Evolutionary conservation across 2,329 filamentous ascomycete genomes (phyloP).

Genomic region (Magnaporthales sp.): DNA sequence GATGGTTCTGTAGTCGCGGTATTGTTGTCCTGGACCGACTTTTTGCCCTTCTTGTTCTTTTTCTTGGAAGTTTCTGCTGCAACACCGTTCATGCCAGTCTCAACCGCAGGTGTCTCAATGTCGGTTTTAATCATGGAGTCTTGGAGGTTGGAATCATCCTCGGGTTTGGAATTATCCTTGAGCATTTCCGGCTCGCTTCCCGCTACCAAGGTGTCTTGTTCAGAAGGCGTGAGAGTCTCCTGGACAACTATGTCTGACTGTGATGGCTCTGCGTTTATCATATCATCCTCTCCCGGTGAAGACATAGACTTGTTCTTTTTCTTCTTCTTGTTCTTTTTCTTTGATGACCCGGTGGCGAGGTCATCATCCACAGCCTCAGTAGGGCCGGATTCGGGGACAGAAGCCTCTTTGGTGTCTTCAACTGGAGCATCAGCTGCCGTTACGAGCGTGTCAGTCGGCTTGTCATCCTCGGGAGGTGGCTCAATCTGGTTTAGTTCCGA

Average conservation of each 20-base stretch:
- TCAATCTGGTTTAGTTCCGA: not conserved
- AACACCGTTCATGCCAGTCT: not conserved
- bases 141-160: not conserved
- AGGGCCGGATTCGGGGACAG: not conserved
- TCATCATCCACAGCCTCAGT: slow-evolving; percentile 6
- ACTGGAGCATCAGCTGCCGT: not conserved
- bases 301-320: slow-evolving; percentile 7
- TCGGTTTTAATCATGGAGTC: not conserved
- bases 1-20: not conserved
- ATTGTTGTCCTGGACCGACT: not conserved
- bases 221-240: not conserved
- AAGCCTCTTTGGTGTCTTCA: not conserved
- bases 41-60: not conserved
- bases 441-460: not conserved
- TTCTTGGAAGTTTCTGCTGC: not conserved
- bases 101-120: not conserved
- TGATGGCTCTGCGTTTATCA: not conserved
- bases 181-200: not conserved
- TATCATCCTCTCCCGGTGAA: not conserved
- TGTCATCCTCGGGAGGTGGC: not conserved
- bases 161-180: not conserved
- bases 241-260: not conserved
- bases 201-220: not conserved
- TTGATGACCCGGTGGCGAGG: slow-evolving; percentile 15
- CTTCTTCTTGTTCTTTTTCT: slow-evolving; percentile 15